A percentile compares a stretch with the other conserved stretches of the same genome.
Evolutionary conservation across 169 alveolate genomes (phyloP).

Genomic region (Cryptosporidium felis): DNA sequence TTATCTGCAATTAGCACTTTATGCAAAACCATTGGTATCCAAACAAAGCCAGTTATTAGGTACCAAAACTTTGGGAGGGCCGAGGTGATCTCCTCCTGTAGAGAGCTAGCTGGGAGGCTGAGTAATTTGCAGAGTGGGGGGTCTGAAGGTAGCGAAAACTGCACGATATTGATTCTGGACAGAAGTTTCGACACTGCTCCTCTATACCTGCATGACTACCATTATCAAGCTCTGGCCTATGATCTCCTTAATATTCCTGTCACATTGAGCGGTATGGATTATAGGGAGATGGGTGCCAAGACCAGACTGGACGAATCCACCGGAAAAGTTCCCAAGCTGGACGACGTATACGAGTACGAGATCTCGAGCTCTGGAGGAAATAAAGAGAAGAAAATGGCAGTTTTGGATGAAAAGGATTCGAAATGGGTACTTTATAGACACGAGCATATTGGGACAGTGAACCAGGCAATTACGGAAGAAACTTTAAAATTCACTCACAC

Average conservation of each 20-base stretch:
- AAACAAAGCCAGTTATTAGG: slow-evolving; percentile 15
- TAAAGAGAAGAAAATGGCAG: slow-evolving; percentile 72
- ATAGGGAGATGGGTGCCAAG: not conserved
- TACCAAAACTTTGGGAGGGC: slow-evolving; percentile 21
- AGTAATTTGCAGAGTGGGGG: slow-evolving; percentile 12
- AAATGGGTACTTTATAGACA: slow-evolving; percentile 82
- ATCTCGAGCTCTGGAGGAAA: slow-evolving; percentile 74
- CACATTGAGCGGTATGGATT: not conserved
- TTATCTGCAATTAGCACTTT: slow-evolving; percentile 47
- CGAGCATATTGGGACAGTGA: slow-evolving; percentile 82
- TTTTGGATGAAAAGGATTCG: slow-evolving; percentile 78
- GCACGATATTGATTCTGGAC: slow-evolving; percentile 76
- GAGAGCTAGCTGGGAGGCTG: slow-evolving; percentile 20
- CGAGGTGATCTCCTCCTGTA: slow-evolving; percentile 14
- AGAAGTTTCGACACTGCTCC: slow-evolving; percentile 81
- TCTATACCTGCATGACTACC: slow-evolving; percentile 81
- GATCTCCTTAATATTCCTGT: slow-evolving; percentile 77
- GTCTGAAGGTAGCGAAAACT: slow-evolving; percentile 56
- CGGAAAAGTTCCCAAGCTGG: slow-evolving; percentile 1
- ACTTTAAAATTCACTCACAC: slow-evolving; percentile 76
- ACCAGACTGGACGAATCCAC: not conserved
- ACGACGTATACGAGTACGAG: slow-evolving; percentile 70
- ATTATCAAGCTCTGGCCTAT: slow-evolving; percentile 84
- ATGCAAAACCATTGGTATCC: slow-evolving; percentile 57
- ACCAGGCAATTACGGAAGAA: slow-evolving; percentile 80